Base-by-base conservation (phyloP, 768 basidiomycete species). In the Arthromyces matolae region DNA sequence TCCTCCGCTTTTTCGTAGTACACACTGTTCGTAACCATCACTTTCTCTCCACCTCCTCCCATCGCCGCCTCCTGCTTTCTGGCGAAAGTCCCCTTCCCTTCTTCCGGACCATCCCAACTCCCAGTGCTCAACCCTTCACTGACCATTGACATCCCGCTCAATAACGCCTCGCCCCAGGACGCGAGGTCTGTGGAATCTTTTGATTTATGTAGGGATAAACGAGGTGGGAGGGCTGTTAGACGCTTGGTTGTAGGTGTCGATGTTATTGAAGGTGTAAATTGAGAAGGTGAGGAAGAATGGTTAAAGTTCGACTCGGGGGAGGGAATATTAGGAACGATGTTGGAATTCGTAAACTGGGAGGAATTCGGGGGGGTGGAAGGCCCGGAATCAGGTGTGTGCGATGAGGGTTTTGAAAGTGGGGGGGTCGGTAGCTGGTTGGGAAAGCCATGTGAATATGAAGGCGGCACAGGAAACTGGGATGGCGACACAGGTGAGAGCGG, bases 81-180 rank as follows among this genome's bases (percentile, higher is more conserved):
- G 8, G 50, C 48, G n/a, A 38, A 58, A 58, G 7, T 19, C 22
- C 0, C 27, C 25, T 16, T 27, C 19, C 2, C 7, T 9, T 9
- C 14, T 16, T 0, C 18, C 32, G 14, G n/a, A n/a, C 18, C 27
- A 18, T 20, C n/a, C 25, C 34, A 24, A 27, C 18, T 2, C 3
- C 10, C 32, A n/a, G 25, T 18, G 12, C 27, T 29, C 12, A 27
- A 18, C 2, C 47, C 42, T n/a, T 22, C 31, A 33, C 38, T 54
- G n/a, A 36, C 46, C 13, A 45, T 53, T 1, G 75, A 73, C n/a
- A 81, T 73, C 2, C 74, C 78, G n/a, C 68, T 76, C 25, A 83
- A 68, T 28, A 83, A 54, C 5, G 77, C 70, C 54, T 77, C 72
- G 8, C 77, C 71, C 83, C 82, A 83, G 22, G 70, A 69, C 8